Conservation (phyloP, 2,329 filamentous ascomycete species). For the Fusarium agapanthi region DNA sequence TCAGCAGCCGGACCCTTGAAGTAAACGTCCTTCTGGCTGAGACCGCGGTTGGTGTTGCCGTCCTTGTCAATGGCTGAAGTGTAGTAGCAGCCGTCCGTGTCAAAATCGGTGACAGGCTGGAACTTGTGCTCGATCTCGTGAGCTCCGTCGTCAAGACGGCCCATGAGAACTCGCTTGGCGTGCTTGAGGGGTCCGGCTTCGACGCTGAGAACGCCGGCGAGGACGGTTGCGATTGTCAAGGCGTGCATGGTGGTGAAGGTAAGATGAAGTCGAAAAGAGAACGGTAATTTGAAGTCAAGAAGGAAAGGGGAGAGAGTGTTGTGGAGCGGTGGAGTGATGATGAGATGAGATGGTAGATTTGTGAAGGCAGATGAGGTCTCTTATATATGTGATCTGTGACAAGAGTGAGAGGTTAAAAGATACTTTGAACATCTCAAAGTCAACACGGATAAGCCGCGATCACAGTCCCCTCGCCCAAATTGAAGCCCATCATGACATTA, state of each 20-base stretch:
- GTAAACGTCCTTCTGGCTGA: constrained; percentile 1
- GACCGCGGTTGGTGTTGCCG: constrained; percentile 44
- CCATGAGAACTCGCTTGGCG: constrained; percentile 15
- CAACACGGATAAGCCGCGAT: not conserved
- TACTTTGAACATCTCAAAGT: not conserved
- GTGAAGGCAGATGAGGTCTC: not conserved
- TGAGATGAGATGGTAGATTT: not conserved
- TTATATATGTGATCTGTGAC: not conserved
- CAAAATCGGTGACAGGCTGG: constrained; percentile 51
- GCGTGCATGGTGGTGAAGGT: not conserved
- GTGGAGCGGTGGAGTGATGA: not conserved
- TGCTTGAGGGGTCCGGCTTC: constrained; percentile 1
- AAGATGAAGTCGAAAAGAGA: not conserved
- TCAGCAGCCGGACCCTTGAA: constrained; percentile 16
- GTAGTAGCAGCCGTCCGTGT: constrained; percentile 55
- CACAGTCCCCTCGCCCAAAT: fast-evolving
- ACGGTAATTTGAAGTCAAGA: no score
- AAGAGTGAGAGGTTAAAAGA: not conserved
- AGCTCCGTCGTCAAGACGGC: constrained; percentile 36
- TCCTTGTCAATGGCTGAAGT: constrained; percentile 53
- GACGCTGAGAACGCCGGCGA: constrained; percentile 1
- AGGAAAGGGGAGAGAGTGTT: not conserved
- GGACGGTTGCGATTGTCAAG: not conserved
- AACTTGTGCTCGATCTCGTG: constrained; percentile 47
- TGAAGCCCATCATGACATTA: not conserved